Conservation (phyloP, 257 asterid genomes). For the Agastache rugosa region DNA sequence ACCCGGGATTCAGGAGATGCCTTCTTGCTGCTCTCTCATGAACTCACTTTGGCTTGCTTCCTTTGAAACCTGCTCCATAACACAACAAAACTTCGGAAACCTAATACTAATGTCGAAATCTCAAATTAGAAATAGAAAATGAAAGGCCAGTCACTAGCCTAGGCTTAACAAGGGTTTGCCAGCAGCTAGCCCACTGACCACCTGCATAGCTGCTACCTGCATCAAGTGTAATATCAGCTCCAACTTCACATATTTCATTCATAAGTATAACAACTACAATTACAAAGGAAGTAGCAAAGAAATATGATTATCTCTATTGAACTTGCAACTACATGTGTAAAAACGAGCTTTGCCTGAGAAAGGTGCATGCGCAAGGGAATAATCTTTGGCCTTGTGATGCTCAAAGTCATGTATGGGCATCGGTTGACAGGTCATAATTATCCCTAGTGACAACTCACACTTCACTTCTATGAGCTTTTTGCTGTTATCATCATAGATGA, state of each 20-base stretch:
- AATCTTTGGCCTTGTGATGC: constrained; percentile 97
- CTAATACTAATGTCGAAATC: too few relatives aligned
- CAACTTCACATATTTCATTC: constrained; percentile 27
- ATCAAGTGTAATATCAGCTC: constrained; percentile 44
- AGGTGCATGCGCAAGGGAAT: constrained; percentile 95
- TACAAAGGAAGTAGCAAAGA: constrained; percentile 23
- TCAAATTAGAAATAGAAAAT: too few relatives aligned
- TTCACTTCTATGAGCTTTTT: constrained; percentile 98
- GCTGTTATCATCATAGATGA: constrained; percentile 54
- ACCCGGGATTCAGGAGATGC: too few relatives aligned
- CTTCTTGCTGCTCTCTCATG: too few relatives aligned
- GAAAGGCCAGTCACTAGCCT: constrained; percentile 61
- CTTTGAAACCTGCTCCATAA: too few relatives aligned
- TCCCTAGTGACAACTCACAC: constrained; percentile 93
- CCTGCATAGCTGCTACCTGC: constrained; percentile 97
- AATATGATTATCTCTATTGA: constrained; percentile 1
- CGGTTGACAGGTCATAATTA: constrained; percentile 94
- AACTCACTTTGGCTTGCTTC: too few relatives aligned
- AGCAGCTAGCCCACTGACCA: constrained; percentile 99
- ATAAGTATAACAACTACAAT: constrained; percentile 15
- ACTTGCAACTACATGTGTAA: constrained; percentile 27
- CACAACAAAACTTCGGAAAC: too few relatives aligned
- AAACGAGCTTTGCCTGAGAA: constrained; percentile 73
- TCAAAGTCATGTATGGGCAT: constrained; percentile 97
- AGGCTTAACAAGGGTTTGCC: constrained; percentile 96